These are phyloP conservation scores for Aspergillus nanangensis DNA, from an alignment of 495 filamentous ascomycete genomes.

Conservation along the genomic window DNA sequence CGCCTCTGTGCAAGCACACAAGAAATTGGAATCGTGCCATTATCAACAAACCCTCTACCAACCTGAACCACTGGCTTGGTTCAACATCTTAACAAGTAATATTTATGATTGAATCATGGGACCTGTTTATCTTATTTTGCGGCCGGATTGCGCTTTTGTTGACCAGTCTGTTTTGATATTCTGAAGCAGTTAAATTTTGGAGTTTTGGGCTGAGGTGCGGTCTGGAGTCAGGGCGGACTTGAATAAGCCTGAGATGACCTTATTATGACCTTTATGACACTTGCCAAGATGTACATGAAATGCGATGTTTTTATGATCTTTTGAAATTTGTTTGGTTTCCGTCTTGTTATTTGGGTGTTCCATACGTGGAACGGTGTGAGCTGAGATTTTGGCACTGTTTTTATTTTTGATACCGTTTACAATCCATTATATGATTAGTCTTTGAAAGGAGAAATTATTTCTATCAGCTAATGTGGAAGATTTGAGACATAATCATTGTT, in stretches of 20 bases:
- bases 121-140: no score
- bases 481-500: no score
- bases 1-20: not conserved
- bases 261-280: slow-evolving; percentile 40
- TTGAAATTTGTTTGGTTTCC: slow-evolving; percentile 8
- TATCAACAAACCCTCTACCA: not conserved
- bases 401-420: no score
- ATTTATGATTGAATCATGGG: not conserved
- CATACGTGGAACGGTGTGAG: no score
- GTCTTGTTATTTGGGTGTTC: no score
- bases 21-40: not conserved
- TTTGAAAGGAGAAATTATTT: no score
- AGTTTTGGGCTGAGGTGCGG: slow-evolving; percentile 26
- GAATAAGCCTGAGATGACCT: slow-evolving; percentile 29
- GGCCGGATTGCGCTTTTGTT: no score
- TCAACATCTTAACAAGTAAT: not conserved
- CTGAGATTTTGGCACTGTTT: no score
- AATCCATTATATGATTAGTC: no score
- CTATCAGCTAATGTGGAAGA: no score
- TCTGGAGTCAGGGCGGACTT: slow-evolving; percentile 25
- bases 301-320: slow-evolving; percentile 28
- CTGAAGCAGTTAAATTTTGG: no score
- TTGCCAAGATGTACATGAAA: slow-evolving; percentile 45
- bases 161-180: no score
- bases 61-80: slow-evolving; percentile 1